Conservation (phyloP, 2,329 filamentous ascomycete genomes). For the Pyrenochaeta sp. region DNA sequence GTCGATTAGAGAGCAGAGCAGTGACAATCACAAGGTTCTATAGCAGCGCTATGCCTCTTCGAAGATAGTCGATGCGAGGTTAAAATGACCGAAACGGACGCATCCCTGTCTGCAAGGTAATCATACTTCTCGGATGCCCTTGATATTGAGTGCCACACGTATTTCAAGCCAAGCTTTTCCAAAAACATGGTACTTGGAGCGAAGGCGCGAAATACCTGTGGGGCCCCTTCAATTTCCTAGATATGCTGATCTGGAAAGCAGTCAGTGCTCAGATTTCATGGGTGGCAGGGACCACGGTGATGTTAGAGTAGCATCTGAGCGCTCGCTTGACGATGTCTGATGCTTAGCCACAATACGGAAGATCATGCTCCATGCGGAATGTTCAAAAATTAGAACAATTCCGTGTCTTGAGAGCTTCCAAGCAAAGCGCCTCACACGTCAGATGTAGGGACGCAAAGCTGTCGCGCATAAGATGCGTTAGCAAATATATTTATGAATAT, state of each 20-base stretch:
- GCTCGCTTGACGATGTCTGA: neutral
- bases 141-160: constrained; percentile 7
- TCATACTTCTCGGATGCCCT: constrained; percentile 6
- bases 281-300: neutral
- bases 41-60: neutral
- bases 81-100: neutral
- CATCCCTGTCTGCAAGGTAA: neutral
- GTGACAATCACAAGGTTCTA: neutral
- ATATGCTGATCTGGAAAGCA: neutral
- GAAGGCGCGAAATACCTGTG: constrained; percentile 10
- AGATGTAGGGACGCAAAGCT: neutral
- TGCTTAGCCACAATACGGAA: constrained; percentile 4
- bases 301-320: neutral
- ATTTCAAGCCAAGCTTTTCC: constrained; percentile 13
- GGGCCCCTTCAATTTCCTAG: neutral
- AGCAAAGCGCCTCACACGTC: constrained; percentile 13
- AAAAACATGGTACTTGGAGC: constrained; percentile 23
- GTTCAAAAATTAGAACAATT: neutral
- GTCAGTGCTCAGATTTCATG: neutral
- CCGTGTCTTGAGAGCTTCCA: constrained; percentile 7
- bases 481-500: neutral
- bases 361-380: constrained; percentile 6
- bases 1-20: constrained; percentile 2
- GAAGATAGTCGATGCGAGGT: neutral
- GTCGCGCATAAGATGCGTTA: neutral